Conservation (phyloP, 192 early-diverging fungal species). For the Coemansia umbellata region DNA sequence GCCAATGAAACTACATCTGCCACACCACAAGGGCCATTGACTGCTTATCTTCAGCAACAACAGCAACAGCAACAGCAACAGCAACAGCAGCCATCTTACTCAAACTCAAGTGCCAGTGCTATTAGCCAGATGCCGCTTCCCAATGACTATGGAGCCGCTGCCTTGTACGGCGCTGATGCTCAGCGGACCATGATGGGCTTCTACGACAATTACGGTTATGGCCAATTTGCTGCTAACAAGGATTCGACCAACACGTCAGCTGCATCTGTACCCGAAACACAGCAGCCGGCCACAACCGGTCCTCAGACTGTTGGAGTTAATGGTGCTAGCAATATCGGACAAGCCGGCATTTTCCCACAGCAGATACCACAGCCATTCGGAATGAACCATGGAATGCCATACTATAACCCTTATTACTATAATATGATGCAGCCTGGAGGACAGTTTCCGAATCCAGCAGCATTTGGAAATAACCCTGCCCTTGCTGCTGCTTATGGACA, state of each 20-base stretch:
- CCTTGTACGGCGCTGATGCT: constrained; percentile 61
- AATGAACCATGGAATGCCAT: constrained; percentile 66
- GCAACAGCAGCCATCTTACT: constrained; percentile 39
- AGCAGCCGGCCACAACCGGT: constrained; percentile 47
- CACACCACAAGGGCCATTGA: constrained; percentile 28
- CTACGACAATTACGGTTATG: constrained; percentile 48
- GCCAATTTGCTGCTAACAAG: constrained; percentile 47
- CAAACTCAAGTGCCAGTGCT: constrained; percentile 20
- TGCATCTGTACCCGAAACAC: constrained; percentile 30
- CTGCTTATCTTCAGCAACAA: constrained; percentile 34
- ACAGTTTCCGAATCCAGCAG: constrained; percentile 68
- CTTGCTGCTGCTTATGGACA: constrained; percentile 74
- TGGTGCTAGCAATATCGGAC: constrained; percentile 44
- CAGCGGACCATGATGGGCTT: constrained; percentile 64
- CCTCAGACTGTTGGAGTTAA: constrained; percentile 57
- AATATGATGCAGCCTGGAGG: constrained; percentile 64
- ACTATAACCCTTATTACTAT: constrained; percentile 78
- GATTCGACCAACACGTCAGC: constrained; percentile 28
- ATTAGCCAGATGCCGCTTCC: constrained; percentile 52
- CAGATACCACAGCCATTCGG: constrained; percentile 51
- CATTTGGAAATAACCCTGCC: constrained; percentile 66
- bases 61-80: constrained; percentile 49
- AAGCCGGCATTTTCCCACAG: constrained; percentile 50
- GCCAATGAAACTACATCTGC: constrained; percentile 8
- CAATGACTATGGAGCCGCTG: constrained; percentile 57